phyloP scores from a whole-genome alignment of 345 rosid genomes.

The Aquilaria yunnanensis region DNA sequence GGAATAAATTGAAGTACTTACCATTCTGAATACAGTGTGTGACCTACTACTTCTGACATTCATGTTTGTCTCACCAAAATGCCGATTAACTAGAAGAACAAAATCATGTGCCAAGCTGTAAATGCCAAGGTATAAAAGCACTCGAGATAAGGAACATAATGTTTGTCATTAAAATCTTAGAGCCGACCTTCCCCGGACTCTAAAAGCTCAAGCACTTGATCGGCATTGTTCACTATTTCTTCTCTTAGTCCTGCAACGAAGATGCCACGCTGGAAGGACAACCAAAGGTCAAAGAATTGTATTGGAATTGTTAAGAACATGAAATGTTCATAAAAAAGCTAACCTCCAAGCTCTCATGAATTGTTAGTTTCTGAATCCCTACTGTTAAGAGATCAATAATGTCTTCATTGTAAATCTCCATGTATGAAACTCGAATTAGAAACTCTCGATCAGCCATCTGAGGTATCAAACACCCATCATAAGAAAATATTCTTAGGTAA shows the following conservation, averaged over 20 bases:
- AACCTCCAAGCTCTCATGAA: conserved; percentile 96
- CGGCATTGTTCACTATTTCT: conserved; percentile 76
- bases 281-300: conserved; percentile 10
- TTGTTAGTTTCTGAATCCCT: conserved; percentile 76
- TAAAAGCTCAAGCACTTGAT: conserved; percentile 76
- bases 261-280: conserved; percentile 61
- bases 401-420: conserved; percentile 96
- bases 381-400: conserved; percentile 78
- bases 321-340: conserved; percentile 11
- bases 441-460: conserved; percentile 85
- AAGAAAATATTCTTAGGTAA: conserved; percentile 7
- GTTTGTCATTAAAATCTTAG: neutral
- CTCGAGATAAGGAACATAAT: neutral
- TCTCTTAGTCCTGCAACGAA: conserved; percentile 86
- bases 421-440: conserved; percentile 85
- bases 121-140: neutral
- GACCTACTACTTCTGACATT: conserved; percentile 94
- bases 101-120: neutral
- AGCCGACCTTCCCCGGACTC: conserved; percentile 86
- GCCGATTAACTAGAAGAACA: conserved; percentile 60
- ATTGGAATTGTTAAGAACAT: conserved; percentile 5
- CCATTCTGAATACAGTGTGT: conserved; percentile 97
- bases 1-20: conserved; percentile 18
- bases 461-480: conserved; percentile 6
- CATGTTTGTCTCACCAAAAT: conserved; percentile 97